These are phyloP conservation scores for Kuraishia capsulata DNA, from an alignment of 805 yeast species.

Conservation along the genomic window DNA sequence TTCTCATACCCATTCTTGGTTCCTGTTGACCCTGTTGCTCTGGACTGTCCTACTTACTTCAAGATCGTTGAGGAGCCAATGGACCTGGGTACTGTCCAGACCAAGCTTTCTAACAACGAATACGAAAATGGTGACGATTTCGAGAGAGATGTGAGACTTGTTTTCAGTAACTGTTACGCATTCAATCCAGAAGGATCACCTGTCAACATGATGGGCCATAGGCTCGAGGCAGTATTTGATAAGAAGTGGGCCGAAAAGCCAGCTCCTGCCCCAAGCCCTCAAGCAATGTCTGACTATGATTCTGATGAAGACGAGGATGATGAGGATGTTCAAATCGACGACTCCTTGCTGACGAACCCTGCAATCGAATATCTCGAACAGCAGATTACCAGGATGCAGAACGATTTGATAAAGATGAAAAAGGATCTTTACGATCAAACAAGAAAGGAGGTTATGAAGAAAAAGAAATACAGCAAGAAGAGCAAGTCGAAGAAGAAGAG, in stretches of 20 bases:
- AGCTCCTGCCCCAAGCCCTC: conserved; percentile 52
- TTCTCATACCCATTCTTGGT: conserved; percentile 84
- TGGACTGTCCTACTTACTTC: conserved; percentile 84
- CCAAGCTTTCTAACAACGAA: conserved; percentile 75
- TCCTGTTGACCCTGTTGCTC: conserved; percentile 93
- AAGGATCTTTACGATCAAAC: conserved; percentile 63
- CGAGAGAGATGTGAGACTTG: conserved; percentile 71
- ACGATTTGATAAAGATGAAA: conserved; percentile 75
- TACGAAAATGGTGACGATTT: conserved; percentile 87
- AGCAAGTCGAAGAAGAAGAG: conserved; percentile 10
- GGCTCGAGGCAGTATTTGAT: conserved; percentile 78
- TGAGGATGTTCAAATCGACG: conserved; percentile 49
- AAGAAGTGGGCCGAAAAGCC: conserved; percentile 87
- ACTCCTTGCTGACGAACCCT: conserved; percentile 66
- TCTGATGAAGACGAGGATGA: conserved; percentile 34
- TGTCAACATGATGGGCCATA: conserved; percentile 91
- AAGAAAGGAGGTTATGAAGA: conserved; percentile 52
- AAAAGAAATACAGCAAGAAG: conserved; percentile 28
- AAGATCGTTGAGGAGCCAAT: conserved; percentile 87
- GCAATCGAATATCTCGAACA: conserved; percentile 85
- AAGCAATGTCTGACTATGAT: conserved; percentile 36
- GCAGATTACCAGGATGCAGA: conserved; percentile 78
- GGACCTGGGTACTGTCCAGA: conserved; percentile 84
- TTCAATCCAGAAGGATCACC: conserved; percentile 98
- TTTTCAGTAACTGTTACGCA: conserved; percentile 80